Evolutionary conservation across 2,329 filamentous ascomycete species (phyloP).

Genomic region (Penicillium vulpinum): DNA sequence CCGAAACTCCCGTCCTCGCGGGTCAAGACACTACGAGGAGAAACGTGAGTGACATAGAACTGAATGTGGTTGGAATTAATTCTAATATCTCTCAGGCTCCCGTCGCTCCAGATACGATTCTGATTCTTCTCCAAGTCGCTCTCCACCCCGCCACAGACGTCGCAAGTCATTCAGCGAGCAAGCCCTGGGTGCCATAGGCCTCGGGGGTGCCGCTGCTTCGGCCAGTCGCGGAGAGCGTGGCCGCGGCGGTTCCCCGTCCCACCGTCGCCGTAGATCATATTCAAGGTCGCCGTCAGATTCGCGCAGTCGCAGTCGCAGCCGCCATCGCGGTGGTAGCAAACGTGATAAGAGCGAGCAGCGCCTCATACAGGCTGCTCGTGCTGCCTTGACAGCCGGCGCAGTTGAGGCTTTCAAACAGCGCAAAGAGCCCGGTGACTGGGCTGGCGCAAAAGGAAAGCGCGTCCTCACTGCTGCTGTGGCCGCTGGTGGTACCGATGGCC

Average conservation of each 20-base stretch:
- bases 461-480: constrained; percentile 82
- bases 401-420: constrained; percentile 89
- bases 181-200: constrained; percentile 57
- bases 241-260: constrained; percentile 37
- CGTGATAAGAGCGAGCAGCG: constrained; percentile 58
- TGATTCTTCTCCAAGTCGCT: constrained; percentile 41
- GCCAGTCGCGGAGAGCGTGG: constrained; percentile 53
- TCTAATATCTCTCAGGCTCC: constrained; percentile 22
- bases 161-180: constrained; percentile 51
- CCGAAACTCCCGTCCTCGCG: constrained; percentile 39
- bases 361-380: constrained; percentile 84
- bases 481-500: constrained; percentile 81
- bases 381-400: constrained; percentile 83
- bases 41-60: constrained; percentile 32
- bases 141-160: constrained; percentile 42
- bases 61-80: not conserved
- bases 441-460: constrained; percentile 86
- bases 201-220: constrained; percentile 52
- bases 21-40: constrained; percentile 50
- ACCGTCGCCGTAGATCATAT: constrained; percentile 39
- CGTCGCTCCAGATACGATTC: constrained; percentile 35
- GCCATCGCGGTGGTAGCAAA: constrained; percentile 50
- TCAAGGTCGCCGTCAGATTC: constrained; percentile 52
- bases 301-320: constrained; percentile 54
- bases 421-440: constrained; percentile 86